Evolutionary conservation across 1,284 basidiomycete genomes (phyloP).

Genomic region (Ceraceosorus guamensis): DNA sequence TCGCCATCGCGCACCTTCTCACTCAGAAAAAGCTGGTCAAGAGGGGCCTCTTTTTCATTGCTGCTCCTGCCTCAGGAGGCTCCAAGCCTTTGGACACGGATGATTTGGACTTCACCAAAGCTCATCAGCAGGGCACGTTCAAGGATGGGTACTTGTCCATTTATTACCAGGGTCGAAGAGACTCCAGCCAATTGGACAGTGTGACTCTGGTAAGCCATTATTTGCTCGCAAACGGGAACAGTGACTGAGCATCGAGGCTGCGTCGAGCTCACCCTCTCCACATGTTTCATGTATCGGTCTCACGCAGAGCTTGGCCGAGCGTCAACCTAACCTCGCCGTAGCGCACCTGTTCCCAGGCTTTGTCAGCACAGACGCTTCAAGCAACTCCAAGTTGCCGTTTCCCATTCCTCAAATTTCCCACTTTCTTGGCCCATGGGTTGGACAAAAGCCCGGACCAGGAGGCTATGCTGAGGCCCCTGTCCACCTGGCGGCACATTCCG

Average conservation of each 20-base stretch:
- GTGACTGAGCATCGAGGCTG: not conserved
- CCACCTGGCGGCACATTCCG: conserved; percentile 22
- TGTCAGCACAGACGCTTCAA: conserved; percentile 34
- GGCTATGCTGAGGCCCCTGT: conserved; percentile 34
- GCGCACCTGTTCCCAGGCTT: conserved; percentile 38
- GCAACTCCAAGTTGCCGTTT: conserved; percentile 39
- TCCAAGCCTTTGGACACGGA: conserved; percentile 25
- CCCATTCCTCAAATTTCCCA: conserved; percentile 28
- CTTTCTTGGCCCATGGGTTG: conserved; percentile 14
- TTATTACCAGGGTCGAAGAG: conserved; percentile 14
- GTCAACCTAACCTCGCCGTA: conserved; percentile 27
- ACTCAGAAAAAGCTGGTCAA: conserved; percentile 42
- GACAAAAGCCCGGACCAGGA: conserved; percentile 12
- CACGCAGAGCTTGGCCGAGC: conserved; percentile 14
- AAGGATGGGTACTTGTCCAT: conserved; percentile 21
- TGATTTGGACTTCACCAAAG: conserved; percentile 38
- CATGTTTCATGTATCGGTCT: conserved; percentile 6
- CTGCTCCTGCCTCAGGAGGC: conserved; percentile 35
- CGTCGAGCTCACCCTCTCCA: conserved; percentile 2
- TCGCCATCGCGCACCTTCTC: conserved; percentile 45
- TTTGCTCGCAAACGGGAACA: not conserved
- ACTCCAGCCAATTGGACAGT: conserved; percentile 27
- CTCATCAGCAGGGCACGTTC: conserved; percentile 17
- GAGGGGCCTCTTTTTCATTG: conserved; percentile 36
- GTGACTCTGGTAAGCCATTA: conserved; percentile 16